Evolutionary conservation across 257 asterid genomes (phyloP).

Genomic region (Salvia splendens): DNA sequence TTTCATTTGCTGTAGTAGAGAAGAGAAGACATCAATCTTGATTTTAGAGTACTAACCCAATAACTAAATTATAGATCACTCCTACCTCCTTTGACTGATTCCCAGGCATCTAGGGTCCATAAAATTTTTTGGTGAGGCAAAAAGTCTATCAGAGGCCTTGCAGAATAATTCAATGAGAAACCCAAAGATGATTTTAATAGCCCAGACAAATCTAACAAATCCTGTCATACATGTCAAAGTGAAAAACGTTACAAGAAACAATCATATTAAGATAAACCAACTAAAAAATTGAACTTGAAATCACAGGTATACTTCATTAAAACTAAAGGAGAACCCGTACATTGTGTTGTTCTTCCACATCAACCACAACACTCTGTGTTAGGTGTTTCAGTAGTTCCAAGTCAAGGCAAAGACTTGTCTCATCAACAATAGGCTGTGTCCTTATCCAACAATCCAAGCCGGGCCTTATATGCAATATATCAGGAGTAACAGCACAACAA

Average conservation of each 20-base stretch:
- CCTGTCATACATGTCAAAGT: constrained; percentile 47
- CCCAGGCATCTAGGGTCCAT: constrained; percentile 84
- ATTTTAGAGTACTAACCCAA: constrained; percentile 6
- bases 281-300: constrained; percentile 15
- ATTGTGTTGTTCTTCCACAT: constrained; percentile 48
- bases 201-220: constrained; percentile 45
- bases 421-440: constrained; percentile 65
- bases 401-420: constrained; percentile 72
- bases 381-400: constrained; percentile 62
- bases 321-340: constrained; percentile 37
- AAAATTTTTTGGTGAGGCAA: constrained; percentile 71
- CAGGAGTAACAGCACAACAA: constrained; percentile 68
- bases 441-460: constrained; percentile 61
- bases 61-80: constrained; percentile 29
- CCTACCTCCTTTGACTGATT: constrained; percentile 51
- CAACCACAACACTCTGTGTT: constrained; percentile 46
- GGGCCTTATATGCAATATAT: constrained; percentile 48
- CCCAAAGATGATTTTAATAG: constrained; percentile 50
- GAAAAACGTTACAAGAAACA: constrained; percentile 16
- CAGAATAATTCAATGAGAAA: constrained; percentile 59
- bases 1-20: constrained; percentile 48
- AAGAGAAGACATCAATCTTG: constrained; percentile 28
- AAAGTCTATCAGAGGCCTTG: constrained; percentile 80
- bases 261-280: constrained; percentile 8
- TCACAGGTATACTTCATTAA: constrained; percentile 8